Percentiles rank a stretch among this genome's conserved stretches.
These are phyloP conservation scores for Rhynchospora breviuscula DNA, from an alignment of 176 grass and related monocot species.

Conservation along the genomic window DNA sequence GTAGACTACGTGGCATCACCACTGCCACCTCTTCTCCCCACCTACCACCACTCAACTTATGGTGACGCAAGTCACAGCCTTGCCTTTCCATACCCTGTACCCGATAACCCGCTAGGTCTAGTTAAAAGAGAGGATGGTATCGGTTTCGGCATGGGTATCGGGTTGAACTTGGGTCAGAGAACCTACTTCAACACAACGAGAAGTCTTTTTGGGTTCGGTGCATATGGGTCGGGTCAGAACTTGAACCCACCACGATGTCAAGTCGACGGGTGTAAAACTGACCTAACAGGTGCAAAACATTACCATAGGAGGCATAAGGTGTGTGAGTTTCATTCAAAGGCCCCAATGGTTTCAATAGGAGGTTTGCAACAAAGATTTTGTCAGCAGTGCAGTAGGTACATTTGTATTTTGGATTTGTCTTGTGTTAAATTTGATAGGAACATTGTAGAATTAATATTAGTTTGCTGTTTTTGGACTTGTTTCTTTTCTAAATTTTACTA, in stretches of 20 bases:
- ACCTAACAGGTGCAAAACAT: slow-evolving; percentile 84
- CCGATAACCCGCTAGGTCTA: slow-evolving; percentile 41
- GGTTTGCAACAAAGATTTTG: slow-evolving; percentile 92
- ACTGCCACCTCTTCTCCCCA: slow-evolving; percentile 34
- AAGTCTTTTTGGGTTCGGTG: slow-evolving; percentile 52
- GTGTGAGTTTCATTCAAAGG: slow-evolving; percentile 97
- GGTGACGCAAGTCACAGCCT: slow-evolving; percentile 21
- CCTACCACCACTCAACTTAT: slow-evolving; percentile 26
- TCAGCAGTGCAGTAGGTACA: slow-evolving; percentile 95
- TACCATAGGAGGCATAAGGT: slow-evolving; percentile 98
- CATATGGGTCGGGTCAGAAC: slow-evolving; percentile 41
- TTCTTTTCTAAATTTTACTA: background rate
- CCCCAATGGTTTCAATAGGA: slow-evolving; percentile 49
- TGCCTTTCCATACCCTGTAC: slow-evolving; percentile 30
- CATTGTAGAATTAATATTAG: background rate
- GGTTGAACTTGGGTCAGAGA: slow-evolving; percentile 72
- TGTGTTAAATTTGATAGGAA: background rate
- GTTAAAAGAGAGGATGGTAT: slow-evolving; percentile 60
- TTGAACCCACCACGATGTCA: slow-evolving; percentile 68
- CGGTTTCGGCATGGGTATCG: slow-evolving; percentile 34
- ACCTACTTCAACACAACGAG: slow-evolving; percentile 75
- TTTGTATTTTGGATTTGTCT: background rate
- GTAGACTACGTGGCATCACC: slow-evolving; percentile 31
- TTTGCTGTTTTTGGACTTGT: background rate
- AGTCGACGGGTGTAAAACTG: slow-evolving; percentile 78